Percentiles rank a stretch among this genome's conserved stretches.
Conservation (phyloP, 78 protist genomes). For the Speleostelium caveatum region DNA sequence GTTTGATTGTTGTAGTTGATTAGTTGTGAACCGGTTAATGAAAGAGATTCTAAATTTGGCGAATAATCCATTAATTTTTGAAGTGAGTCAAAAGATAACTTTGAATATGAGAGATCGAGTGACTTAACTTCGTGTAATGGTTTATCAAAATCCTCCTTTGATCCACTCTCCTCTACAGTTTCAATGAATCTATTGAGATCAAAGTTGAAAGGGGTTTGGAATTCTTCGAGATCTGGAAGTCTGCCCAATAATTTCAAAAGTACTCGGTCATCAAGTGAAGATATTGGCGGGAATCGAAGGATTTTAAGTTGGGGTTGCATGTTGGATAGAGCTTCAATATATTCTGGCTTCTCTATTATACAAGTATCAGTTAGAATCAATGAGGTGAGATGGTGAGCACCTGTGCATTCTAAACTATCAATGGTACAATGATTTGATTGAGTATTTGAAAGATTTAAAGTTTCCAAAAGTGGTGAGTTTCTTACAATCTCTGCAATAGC, state of each 20-base stretch:
- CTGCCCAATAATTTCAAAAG: constrained; percentile 1
- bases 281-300: constrained; percentile 9
- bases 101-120: background rate
- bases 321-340: no score
- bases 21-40: background rate
- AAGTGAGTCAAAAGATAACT: background rate
- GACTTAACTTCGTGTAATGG: background rate
- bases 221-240: background rate
- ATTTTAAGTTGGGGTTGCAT: constrained; percentile 8
- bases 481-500: constrained; percentile 1
- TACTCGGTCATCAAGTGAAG: background rate
- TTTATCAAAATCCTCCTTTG: background rate
- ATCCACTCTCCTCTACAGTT: background rate
- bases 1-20: no score
- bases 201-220: background rate
- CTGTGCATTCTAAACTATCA: background rate
- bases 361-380: background rate
- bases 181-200: background rate
- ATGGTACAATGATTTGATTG: background rate
- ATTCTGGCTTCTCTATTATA: background rate
- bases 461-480: background rate
- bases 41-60: background rate
- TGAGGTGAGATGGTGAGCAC: constrained; percentile 1
- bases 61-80: background rate
- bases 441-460: background rate